Percentiles rank a stretch among this genome's conserved stretches.
Conservation (phyloP, 2,329 filamentous ascomycete species). For the Fusarium keratoplasticum region DNA sequence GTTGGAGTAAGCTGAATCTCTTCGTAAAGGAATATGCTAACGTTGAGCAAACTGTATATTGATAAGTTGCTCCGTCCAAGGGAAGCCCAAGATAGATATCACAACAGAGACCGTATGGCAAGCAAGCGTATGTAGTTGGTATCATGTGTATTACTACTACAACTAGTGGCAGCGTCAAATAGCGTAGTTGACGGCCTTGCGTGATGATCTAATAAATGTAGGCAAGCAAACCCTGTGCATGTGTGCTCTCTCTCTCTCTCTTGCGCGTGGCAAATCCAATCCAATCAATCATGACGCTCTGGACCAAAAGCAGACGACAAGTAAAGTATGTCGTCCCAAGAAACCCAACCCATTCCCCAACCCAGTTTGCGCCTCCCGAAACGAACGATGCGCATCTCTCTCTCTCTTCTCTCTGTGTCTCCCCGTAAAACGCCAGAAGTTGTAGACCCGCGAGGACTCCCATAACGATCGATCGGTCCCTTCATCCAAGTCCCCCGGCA, state of each 20-base stretch:
- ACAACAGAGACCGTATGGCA: neutral
- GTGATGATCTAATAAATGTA: slow-evolving; percentile 37
- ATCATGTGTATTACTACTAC: slow-evolving; percentile 47
- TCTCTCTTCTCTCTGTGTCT: neutral
- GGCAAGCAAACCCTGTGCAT: slow-evolving; percentile 21
- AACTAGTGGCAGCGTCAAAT: slow-evolving; percentile 39
- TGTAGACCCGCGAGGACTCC: slow-evolving; percentile 6
- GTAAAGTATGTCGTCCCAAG: slow-evolving; percentile 18
- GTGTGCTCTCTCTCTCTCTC: slow-evolving; percentile 12
- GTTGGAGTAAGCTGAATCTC: too few species aligned
- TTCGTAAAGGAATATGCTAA: too few species aligned
- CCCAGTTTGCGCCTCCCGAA: slow-evolving; percentile 31
- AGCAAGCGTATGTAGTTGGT: slow-evolving; percentile 13
- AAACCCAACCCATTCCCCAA: slow-evolving; percentile 11
- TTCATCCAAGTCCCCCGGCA: slow-evolving; percentile 5
- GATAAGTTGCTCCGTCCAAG: too few species aligned
- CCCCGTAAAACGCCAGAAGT: slow-evolving; percentile 32
- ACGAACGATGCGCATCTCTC: slow-evolving; percentile 26
- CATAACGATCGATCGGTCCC: slow-evolving; percentile 7
- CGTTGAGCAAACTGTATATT: too few species aligned
- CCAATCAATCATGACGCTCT: slow-evolving; percentile 43
- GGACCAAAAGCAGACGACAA: slow-evolving; percentile 27
- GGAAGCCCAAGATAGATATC: too few species aligned
- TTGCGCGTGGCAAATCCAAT: slow-evolving; percentile 19
- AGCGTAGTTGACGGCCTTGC: slow-evolving; percentile 32